Evolutionary conservation across 805 yeast species (phyloP).

Genomic region (Cyberlindnera samutprakarnensis): DNA sequence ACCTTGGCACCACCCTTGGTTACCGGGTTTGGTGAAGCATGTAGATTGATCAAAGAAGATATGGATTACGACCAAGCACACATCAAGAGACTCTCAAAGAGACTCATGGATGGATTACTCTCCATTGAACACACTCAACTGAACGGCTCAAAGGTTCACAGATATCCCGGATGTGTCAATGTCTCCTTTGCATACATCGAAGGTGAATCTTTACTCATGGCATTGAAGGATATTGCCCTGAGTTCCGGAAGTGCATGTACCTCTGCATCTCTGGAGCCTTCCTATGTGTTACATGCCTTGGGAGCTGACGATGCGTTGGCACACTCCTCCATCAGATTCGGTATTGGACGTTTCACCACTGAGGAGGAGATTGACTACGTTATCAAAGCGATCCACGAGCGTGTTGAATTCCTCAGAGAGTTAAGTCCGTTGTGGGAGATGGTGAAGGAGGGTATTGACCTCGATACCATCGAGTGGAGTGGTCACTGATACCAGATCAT

Average conservation of each 20-base stretch:
- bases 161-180: conserved; percentile 93
- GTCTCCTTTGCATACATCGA: conserved; percentile 96
- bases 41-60: conserved; percentile 72
- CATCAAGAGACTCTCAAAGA: conserved; percentile 63
- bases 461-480: conserved; percentile 93
- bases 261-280: conserved; percentile 95
- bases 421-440: conserved; percentile 97
- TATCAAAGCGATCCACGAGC: conserved; percentile 74
- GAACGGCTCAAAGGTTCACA: conserved; percentile 71
- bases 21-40: conserved; percentile 96
- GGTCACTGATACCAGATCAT: conserved; percentile 90
- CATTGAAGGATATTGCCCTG: conserved; percentile 91
- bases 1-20: conserved; percentile 96
- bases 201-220: conserved; percentile 97
- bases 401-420: conserved; percentile 87
- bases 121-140: conserved; percentile 82
- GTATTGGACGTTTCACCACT: conserved; percentile 95
- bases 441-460: conserved; percentile 97
- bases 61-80: conserved; percentile 66
- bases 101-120: conserved; percentile 64
- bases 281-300: conserved; percentile 90
- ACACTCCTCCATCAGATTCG: conserved; percentile 96
- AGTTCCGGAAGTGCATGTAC: conserved; percentile 98
- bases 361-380: conserved; percentile 95
- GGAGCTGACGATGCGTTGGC: conserved; percentile 99